phyloP scores from a whole-genome alignment of 257 asterid species.

The Przewalskia tangutica region DNA sequence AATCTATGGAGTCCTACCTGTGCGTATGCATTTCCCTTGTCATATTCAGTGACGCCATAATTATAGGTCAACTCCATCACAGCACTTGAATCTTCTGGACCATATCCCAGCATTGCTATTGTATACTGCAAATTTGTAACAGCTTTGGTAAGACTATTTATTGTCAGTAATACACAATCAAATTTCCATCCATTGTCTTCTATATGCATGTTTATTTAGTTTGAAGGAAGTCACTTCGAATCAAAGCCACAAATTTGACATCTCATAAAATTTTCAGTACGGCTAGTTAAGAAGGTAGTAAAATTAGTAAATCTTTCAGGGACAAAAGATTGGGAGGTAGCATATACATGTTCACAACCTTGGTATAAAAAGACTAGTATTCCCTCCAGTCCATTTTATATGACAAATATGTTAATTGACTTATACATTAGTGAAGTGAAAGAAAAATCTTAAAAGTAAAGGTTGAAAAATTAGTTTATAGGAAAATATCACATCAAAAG shows the following conservation, averaged over 20 bases:
- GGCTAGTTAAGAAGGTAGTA: neutral
- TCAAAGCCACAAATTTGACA: neutral
- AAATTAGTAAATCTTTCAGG: neutral
- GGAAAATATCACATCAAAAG: neutral
- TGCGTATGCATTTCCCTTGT: constrained; percentile 59
- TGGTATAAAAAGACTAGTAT: neutral
- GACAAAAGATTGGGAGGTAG: neutral
- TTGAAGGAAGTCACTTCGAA: neutral
- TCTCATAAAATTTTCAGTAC: neutral
- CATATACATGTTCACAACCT: neutral
- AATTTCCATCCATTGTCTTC: neutral
- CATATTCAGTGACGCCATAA: constrained; percentile 52
- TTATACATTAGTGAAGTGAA: neutral
- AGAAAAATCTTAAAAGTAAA: neutral
- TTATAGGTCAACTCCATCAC: constrained; percentile 60
- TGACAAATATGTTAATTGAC: neutral
- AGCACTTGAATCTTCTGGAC: constrained; percentile 49
- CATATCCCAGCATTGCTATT: constrained; percentile 60
- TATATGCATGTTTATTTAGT: neutral
- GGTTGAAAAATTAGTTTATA: neutral
- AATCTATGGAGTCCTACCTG: constrained; percentile 27
- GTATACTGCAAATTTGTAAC: constrained; percentile 33
- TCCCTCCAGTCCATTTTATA: neutral
- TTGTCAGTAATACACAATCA: neutral
- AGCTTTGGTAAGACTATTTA: neutral